Percentiles rank a stretch among this genome's conserved stretches.
Conservation (phyloP, 495 filamentous ascomycete genomes). For the Lasiosphaeria ovina region DNA sequence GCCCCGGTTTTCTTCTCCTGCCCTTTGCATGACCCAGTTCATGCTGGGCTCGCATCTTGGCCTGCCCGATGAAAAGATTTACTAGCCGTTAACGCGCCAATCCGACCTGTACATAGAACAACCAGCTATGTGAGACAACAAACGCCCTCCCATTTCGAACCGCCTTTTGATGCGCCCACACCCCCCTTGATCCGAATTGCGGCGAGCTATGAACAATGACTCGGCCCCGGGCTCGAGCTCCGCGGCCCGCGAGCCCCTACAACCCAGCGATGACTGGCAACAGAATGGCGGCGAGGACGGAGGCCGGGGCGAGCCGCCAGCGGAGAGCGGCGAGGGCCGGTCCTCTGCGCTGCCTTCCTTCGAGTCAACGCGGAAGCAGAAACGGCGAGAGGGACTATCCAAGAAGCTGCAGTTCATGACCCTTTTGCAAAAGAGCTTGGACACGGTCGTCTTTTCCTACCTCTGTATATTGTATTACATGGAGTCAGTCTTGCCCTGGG, state of each 20-base stretch:
- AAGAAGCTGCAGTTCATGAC: conserved; percentile 67
- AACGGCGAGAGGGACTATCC: conserved; percentile 41
- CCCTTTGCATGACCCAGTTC: background rate
- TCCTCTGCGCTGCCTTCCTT: conserved; percentile 19
- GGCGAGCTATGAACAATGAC: conserved; percentile 67
- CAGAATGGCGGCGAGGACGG: conserved; percentile 23
- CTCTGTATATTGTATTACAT: conserved; percentile 83
- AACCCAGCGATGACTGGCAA: conserved; percentile 26
- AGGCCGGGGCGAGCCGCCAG: background rate
- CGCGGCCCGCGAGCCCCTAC: conserved; percentile 44
- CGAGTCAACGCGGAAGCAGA: conserved; percentile 18
- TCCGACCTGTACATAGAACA: background rate
- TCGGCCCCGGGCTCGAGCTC: conserved; percentile 56
- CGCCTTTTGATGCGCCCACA: conserved; percentile 8
- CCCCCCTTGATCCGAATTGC: conserved; percentile 17
- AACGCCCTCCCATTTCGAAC: background rate
- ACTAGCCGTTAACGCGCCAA: background rate
- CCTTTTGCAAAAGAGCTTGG: conserved; percentile 67
- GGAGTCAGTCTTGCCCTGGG: conserved; percentile 61
- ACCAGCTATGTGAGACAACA: conserved; percentile 15
- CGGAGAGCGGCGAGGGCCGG: conserved; percentile 24
- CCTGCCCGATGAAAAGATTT: background rate
- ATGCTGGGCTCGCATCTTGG: background rate
- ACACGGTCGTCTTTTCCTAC: conserved; percentile 78
- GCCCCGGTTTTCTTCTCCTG: background rate